Evolutionary conservation across 306 rosid genomes (phyloP).

Genomic region (Medicago lupulina): DNA sequence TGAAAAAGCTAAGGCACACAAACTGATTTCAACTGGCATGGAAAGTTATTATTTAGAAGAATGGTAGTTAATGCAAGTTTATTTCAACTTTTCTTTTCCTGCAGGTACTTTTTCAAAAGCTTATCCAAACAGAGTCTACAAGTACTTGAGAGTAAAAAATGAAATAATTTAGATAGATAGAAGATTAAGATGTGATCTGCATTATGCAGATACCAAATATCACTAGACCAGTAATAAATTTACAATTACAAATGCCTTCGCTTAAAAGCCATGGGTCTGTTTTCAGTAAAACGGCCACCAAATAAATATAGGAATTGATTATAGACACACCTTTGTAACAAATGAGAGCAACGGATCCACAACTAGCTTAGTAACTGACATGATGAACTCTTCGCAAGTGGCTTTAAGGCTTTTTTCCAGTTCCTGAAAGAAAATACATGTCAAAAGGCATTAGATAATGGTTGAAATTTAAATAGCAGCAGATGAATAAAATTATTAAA

Average conservation of each 20-base stretch:
- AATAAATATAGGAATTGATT: slow-evolving; percentile 28
- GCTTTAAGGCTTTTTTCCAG: slow-evolving; percentile 93
- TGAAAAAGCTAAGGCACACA: slow-evolving; percentile 6
- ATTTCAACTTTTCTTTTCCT: neutral
- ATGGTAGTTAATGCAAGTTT: neutral
- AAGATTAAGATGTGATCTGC: slow-evolving; percentile 13
- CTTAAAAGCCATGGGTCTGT: slow-evolving; percentile 32
- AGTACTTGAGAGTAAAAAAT: slow-evolving; percentile 18
- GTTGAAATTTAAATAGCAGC: slow-evolving; percentile 24
- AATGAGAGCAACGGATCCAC: slow-evolving; percentile 99
- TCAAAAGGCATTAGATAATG: slow-evolving; percentile 20
- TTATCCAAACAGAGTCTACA: neutral
- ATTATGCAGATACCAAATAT: neutral
- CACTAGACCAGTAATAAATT: slow-evolving; percentile 16
- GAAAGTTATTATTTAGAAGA: slow-evolving; percentile 16
- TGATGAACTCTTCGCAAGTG: slow-evolving; percentile 97
- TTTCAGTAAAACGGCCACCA: slow-evolving; percentile 29
- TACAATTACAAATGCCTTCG: slow-evolving; percentile 22
- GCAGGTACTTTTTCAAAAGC: neutral
- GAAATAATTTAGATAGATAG: slow-evolving; percentile 33
- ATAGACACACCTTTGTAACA: slow-evolving; percentile 81
- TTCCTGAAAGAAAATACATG: slow-evolving; percentile 66
- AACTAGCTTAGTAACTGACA: slow-evolving; percentile 94
- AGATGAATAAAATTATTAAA: slow-evolving; percentile 8
- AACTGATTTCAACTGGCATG: neutral